A percentile compares a stretch with the other conserved stretches of the same genome.
phyloP scores from a whole-genome alignment of 2,329 filamentous ascomycete species.

The Penicillium brevicompactum region DNA sequence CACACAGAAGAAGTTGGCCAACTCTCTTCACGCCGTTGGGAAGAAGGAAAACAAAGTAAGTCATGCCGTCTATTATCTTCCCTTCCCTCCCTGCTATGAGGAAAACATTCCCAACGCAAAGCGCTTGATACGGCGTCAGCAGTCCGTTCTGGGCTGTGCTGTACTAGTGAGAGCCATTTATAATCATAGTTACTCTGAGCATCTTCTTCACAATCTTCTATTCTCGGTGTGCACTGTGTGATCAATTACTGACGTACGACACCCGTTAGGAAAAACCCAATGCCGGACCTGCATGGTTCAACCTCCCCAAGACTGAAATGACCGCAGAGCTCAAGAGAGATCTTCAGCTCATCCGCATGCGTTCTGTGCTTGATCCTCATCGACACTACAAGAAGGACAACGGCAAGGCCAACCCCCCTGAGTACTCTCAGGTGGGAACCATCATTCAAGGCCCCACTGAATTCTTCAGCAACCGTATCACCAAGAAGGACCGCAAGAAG shows the following conservation, averaged over 20 bases:
- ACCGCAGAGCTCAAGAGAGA: constrained; percentile 87
- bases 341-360: constrained; percentile 85
- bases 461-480: constrained; percentile 77
- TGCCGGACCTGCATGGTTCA: constrained; percentile 82
- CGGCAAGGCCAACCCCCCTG: constrained; percentile 69
- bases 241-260: constrained; percentile 30
- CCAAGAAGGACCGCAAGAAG: constrained; percentile 83
- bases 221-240: constrained; percentile 3
- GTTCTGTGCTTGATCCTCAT: constrained; percentile 84
- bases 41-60: constrained; percentile 54
- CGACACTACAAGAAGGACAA: constrained; percentile 87
- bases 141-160: constrained; percentile 78
- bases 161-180: constrained; percentile 68
- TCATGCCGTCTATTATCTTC: background rate
- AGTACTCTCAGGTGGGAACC: constrained; percentile 86
- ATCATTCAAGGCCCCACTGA: constrained; percentile 88
- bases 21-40: constrained; percentile 40
- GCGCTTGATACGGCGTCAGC: constrained; percentile 70
- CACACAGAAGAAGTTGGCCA: constrained; percentile 41
- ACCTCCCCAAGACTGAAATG: constrained; percentile 79
- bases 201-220: constrained; percentile 20
- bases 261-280: constrained; percentile 58
- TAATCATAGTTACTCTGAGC: constrained; percentile 76
- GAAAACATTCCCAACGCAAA: constrained; percentile 71
- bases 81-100: constrained; percentile 59